Percentiles rank a stretch among this genome's conserved stretches.
Conservation (phyloP, 495 filamentous ascomycete genomes). For the Penicillium simplicissimum region DNA sequence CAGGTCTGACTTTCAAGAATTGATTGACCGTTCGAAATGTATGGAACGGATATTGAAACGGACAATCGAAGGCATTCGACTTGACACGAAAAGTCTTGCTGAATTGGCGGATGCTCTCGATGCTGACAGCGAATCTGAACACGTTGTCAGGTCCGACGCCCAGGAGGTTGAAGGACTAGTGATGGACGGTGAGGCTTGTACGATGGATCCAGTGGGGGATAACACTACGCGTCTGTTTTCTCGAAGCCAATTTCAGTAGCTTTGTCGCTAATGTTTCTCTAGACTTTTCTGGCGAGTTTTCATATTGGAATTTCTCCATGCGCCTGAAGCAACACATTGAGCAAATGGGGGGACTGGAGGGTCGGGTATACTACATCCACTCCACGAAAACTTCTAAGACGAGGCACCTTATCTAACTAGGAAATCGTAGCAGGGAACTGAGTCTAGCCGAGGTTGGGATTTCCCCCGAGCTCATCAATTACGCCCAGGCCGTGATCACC, state of each 20-base stretch:
- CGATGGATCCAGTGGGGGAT: slow-evolving; percentile 32
- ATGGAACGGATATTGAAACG: slow-evolving; percentile 32
- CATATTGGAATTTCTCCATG: slow-evolving; percentile 45
- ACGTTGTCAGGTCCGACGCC: slow-evolving; percentile 8
- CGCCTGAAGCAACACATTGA: slow-evolving; percentile 36
- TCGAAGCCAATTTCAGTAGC: not conserved
- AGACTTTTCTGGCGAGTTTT: slow-evolving; percentile 47
- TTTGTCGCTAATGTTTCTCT: not conserved
- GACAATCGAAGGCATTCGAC: slow-evolving; percentile 21
- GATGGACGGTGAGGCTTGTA: slow-evolving; percentile 32
- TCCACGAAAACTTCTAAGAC: not conserved
- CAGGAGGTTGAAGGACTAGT: slow-evolving; percentile 20
- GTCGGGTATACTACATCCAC: slow-evolving; percentile 14
- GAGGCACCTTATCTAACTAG: not conserved
- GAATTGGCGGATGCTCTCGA: slow-evolving; percentile 22
- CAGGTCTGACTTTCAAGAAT: slow-evolving; percentile 20
- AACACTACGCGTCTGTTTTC: slow-evolving; percentile 30
- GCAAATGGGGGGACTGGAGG: slow-evolving; percentile 21
- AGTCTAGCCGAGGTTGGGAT: not conserved
- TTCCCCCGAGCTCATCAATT: slow-evolving; percentile 3
- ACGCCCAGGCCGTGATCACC: not conserved
- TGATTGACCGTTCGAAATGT: slow-evolving; percentile 26
- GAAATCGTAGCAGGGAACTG: not conserved
- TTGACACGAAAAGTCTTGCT: slow-evolving; percentile 27
- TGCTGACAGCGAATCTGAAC: not conserved